A percentile compares a stretch with the other conserved stretches of the same genome.
Conservation (phyloP, 139 green algal species). For the Astrephomene gubernaculifera region DNA sequence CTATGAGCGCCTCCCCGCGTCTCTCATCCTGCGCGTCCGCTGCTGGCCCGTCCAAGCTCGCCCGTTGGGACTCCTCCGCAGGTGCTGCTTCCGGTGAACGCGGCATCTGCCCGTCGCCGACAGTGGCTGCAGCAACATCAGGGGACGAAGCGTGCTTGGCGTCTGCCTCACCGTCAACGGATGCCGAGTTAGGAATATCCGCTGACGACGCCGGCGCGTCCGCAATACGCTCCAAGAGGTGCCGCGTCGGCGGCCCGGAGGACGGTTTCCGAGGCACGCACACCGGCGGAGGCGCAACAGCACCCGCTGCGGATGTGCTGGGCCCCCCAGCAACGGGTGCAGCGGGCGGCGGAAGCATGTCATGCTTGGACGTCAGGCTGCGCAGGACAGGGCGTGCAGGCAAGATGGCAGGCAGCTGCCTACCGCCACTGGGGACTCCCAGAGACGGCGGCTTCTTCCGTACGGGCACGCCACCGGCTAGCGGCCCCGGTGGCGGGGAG, state of each 20-base stretch:
- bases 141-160: conserved; percentile 4
- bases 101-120: not conserved
- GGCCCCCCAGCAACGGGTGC: not conserved
- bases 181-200: not conserved
- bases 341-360: not conserved
- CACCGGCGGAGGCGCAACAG: not conserved
- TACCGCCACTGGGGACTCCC: not conserved
- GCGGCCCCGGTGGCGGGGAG: not conserved
- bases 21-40: not conserved
- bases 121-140: not conserved
- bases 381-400: not conserved
- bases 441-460: conserved; percentile 6
- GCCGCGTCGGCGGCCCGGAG: conserved; percentile 24
- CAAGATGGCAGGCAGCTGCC: conserved; percentile 12
- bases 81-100: not conserved
- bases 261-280: conserved; percentile 2
- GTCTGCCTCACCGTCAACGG: conserved; percentile 3
- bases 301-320: not conserved
- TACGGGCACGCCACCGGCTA: conserved; percentile 1
- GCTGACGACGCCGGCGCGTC: not conserved
- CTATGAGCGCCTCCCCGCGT: not conserved
- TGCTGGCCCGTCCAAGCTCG: not conserved
- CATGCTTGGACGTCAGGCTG: not conserved
- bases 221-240: not conserved
- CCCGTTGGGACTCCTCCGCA: not conserved